These are phyloP conservation scores for Triangularia setosa DNA, from an alignment of 2,329 filamentous ascomycete genomes.

Conservation along the genomic window DNA sequence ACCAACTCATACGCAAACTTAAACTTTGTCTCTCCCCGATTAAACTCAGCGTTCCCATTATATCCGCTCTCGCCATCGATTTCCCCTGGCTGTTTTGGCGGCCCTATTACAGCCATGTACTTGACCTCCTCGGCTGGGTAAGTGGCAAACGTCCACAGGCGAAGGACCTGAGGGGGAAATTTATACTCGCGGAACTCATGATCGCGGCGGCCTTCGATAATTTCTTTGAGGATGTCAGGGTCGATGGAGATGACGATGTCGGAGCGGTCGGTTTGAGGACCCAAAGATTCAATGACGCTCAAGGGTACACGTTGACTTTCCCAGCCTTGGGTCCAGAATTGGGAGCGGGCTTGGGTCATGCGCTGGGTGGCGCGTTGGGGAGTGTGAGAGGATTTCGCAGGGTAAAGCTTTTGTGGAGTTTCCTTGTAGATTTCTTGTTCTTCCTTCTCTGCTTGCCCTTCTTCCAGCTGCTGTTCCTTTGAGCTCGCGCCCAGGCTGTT, in stretches of 20 bases:
- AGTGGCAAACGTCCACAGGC: slow-evolving; percentile 61
- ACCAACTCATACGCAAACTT: slow-evolving; percentile 51
- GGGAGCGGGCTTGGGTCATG: slow-evolving; percentile 26
- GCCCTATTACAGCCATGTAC: slow-evolving; percentile 56
- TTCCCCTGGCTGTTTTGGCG: slow-evolving; percentile 44
- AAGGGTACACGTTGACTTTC: slow-evolving; percentile 52
- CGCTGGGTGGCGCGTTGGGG: slow-evolving; percentile 4
- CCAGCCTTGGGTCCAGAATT: slow-evolving; percentile 33
- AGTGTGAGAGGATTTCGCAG: slow-evolving; percentile 16
- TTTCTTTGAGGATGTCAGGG: slow-evolving; percentile 43
- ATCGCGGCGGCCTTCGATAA: slow-evolving; percentile 48
- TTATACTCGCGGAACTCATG: slow-evolving; percentile 55
- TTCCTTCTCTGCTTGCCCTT: neutral
- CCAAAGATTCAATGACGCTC: slow-evolving; percentile 45
- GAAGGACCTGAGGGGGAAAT: slow-evolving; percentile 50
- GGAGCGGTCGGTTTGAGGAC: slow-evolving; percentile 45
- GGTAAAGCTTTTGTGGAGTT: slow-evolving; percentile 18
- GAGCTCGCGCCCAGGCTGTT: neutral
- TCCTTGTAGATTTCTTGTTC: slow-evolving; percentile 23
- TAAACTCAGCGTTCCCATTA: slow-evolving; percentile 51
- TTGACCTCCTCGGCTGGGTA: slow-evolving; percentile 44
- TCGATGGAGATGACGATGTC: slow-evolving; percentile 53
- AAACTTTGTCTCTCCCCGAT: slow-evolving; percentile 35
- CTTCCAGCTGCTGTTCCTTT: neutral
- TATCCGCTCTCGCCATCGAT: slow-evolving; percentile 40